phyloP scores from a whole-genome alignment of 169 alveolate species.

The Cryptosporidium muris region DNA sequence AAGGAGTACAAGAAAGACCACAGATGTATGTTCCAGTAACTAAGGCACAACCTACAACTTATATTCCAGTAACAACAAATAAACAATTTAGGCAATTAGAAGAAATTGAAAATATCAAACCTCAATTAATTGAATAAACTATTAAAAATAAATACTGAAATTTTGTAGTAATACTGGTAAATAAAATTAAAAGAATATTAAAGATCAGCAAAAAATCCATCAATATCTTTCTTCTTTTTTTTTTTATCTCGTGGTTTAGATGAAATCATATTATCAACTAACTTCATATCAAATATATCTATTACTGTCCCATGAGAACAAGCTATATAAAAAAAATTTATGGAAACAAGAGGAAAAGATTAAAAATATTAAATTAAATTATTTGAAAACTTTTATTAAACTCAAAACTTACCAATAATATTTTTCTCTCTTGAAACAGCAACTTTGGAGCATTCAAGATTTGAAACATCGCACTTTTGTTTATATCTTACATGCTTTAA shows the following conservation, averaged over 20 bases:
- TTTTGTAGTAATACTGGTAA: not conserved
- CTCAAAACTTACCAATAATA: conserved; percentile 38
- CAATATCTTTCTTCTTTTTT: conserved; percentile 34
- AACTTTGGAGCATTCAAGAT: conserved; percentile 48
- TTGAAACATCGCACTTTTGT: conserved; percentile 3
- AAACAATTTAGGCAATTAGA: conserved; percentile 56
- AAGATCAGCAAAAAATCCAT: conserved; percentile 62
- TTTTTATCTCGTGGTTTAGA: conserved; percentile 26
- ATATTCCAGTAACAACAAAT: conserved; percentile 47
- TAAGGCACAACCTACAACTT: conserved; percentile 51
- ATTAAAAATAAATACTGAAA: not conserved
- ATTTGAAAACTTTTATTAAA: conserved; percentile 1
- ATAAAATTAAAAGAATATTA: not conserved
- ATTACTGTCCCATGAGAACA: conserved; percentile 32
- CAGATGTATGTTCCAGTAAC: conserved; percentile 71
- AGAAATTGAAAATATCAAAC: conserved; percentile 5
- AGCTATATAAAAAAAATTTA: not conserved
- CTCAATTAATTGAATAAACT: conserved; percentile 8
- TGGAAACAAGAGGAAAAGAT: not conserved
- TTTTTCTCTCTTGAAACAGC: conserved; percentile 34
- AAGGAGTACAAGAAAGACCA: conserved; percentile 39
- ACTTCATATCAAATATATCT: conserved; percentile 43
- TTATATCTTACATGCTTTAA: not conserved
- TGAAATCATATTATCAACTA: conserved; percentile 56
- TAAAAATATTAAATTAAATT: not conserved